Base-by-base conservation (phyloP, 179 eudicot genomes). In the Silene noctiflora region DNA sequence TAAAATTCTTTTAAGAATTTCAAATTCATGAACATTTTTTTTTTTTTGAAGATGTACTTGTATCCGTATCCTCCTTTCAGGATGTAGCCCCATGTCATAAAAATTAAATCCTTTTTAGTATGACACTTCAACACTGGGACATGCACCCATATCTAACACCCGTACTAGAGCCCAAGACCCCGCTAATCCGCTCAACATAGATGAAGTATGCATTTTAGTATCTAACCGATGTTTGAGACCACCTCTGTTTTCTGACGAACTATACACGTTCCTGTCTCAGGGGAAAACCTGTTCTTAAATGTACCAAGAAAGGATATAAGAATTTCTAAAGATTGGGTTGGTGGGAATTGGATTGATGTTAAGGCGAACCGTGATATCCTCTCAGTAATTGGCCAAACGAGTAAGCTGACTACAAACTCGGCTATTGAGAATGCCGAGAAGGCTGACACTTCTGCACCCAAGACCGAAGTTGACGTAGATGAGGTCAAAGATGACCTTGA, bases 271-370 rank as follows among this genome's bases (percentile, higher is more conserved):
- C 56, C 39, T 21, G 31, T 72, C 21, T 72, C 89, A 96, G 98
- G 96, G 65, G 99, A 96, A 80, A 87, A 82, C 73, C 75, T 89
- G 79, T 83, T 83, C 80, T 58, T 93, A 69, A 83, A 76, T 66
- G 79, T 91, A 73, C 79, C 77, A 13, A 80, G 63, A 78, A 85
- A 86, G 80, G 81, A 91, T 76, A 66, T 91, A 6, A 88, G 99
- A 78, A 84, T 91, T 81, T 96, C 99, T 69, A 88, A 88, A 80
- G 98, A 96, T 80, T 96, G 99, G 98, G 74, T 83, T 63, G 91
- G 87, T 10, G 91, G 90, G 59, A 81, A 78, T 67, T 96, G 99
- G 98, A 83, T 91, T 24, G 91, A 90, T 77, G 77, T 96, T 17
- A 86, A 80, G 72, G 69, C 80, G 11, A 91, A 91, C 21, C 86